Evolutionary conservation across 1,284 basidiomycete species (phyloP).

Genomic region (Anthracocystis panici-leucophaei): DNA sequence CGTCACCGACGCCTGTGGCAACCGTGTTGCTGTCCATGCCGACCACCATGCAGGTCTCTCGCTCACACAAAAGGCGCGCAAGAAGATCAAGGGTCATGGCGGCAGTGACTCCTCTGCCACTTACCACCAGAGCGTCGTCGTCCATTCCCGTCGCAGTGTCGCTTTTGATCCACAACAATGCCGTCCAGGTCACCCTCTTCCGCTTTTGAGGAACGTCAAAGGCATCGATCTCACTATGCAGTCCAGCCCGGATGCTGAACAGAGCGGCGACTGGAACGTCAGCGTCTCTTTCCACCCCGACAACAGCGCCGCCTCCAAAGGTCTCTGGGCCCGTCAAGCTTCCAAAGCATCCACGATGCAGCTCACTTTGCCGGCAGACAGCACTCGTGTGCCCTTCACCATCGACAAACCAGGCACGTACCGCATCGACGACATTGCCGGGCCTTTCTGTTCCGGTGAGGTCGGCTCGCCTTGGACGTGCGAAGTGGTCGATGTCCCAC

Average conservation of each 20-base stretch:
- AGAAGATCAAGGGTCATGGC: constrained; percentile 34
- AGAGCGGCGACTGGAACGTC: constrained; percentile 41
- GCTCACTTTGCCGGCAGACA: constrained; percentile 31
- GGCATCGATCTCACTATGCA: constrained; percentile 42
- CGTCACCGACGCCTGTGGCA: constrained; percentile 67
- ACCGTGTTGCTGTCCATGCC: constrained; percentile 32
- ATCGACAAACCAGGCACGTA: constrained; percentile 80
- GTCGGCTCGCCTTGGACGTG: constrained; percentile 63
- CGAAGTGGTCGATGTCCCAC: constrained; percentile 72
- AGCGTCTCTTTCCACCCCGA: constrained; percentile 48
- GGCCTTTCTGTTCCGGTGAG: constrained; percentile 75
- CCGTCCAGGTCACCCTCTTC: constrained; percentile 78
- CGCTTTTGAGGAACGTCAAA: constrained; percentile 75
- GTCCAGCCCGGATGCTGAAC: constrained; percentile 22
- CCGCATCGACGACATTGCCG: constrained; percentile 78
- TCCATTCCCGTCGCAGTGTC: constrained; percentile 81
- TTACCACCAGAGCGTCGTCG: constrained; percentile 74
- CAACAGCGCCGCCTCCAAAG: constrained; percentile 42
- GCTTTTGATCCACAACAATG: constrained; percentile 79
- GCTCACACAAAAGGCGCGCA: constrained; percentile 41
- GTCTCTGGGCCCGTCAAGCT: constrained; percentile 36
- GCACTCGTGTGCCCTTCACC: constrained; percentile 20
- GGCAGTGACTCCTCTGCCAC: constrained; percentile 3
- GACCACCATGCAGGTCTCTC: constrained; percentile 19
- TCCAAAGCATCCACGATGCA: constrained; percentile 37